Evolutionary conservation across 441 rosid genomes (phyloP).

Genomic region (Populus tomentosa): DNA sequence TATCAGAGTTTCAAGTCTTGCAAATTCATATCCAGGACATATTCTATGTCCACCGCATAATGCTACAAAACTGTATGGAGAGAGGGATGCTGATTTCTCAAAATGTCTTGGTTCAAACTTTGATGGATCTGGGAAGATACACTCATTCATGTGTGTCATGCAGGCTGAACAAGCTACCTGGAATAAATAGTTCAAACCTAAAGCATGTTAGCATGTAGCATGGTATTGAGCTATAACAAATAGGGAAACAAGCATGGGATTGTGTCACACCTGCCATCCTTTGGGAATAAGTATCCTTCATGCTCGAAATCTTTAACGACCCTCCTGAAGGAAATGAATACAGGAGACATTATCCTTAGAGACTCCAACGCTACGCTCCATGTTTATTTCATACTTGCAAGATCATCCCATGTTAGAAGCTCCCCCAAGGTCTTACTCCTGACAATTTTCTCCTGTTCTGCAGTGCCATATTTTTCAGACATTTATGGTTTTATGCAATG

Average conservation of each 20-base stretch:
- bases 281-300: conserved; percentile 6
- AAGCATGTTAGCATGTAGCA: too few species aligned
- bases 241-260: too few species aligned
- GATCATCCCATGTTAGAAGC: conserved; percentile 26
- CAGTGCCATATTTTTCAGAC: neutral
- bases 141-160: conserved; percentile 28
- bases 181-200: neutral
- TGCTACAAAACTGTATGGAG: conserved; percentile 19
- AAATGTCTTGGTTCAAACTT: conserved; percentile 25
- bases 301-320: conserved; percentile 25
- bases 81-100: conserved; percentile 5
- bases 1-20: conserved; percentile 30
- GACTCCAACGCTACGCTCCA: conserved; percentile 38
- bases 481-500: conserved; percentile 15
- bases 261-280: conserved; percentile 28
- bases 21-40: conserved; percentile 4
- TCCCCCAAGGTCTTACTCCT: conserved; percentile 13
- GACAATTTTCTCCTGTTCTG: conserved; percentile 29
- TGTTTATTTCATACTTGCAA: conserved; percentile 27
- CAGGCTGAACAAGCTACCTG: conserved; percentile 22
- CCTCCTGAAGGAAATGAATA: conserved; percentile 18
- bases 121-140: conserved; percentile 19
- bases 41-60: conserved; percentile 31
- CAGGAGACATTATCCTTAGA: conserved; percentile 28
- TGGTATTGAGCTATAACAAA: too few species aligned